A percentile compares a stretch with the other conserved stretches of the same genome.
phyloP scores from a whole-genome alignment of 169 alveolate species.

The Neospora caninum region DNA sequence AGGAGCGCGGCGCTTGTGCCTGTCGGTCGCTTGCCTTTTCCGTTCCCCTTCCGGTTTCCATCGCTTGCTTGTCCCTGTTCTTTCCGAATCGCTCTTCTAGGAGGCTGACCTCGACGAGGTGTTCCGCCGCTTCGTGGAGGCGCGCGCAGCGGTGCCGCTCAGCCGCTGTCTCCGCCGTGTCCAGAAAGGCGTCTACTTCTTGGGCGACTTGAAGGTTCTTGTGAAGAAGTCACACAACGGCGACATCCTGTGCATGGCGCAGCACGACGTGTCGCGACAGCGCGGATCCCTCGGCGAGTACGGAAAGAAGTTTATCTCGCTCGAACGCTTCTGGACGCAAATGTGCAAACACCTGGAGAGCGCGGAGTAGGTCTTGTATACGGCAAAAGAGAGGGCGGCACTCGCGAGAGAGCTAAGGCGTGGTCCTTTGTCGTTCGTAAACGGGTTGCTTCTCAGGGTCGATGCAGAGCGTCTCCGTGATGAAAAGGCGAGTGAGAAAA shows the following conservation, averaged over 20 bases:
- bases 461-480: too few relatives aligned
- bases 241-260: slow-evolving; percentile 9
- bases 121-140: not conserved
- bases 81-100: not conserved
- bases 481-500: too few relatives aligned
- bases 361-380: not conserved
- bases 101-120: slow-evolving; percentile 13
- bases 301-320: not conserved
- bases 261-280: not conserved
- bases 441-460: too few relatives aligned
- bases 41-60: too few relatives aligned
- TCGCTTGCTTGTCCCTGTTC: too few relatives aligned
- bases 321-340: slow-evolving; percentile 33
- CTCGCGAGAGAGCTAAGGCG: too few relatives aligned
- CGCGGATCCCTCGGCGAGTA: not conserved
- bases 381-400: too few relatives aligned
- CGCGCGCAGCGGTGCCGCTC: not conserved
- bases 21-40: too few relatives aligned
- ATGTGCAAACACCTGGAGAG: slow-evolving; percentile 14
- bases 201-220: slow-evolving; percentile 8
- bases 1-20: too few relatives aligned
- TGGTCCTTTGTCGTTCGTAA: too few relatives aligned
- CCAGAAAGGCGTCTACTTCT: not conserved
- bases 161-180: slow-evolving; percentile 7
- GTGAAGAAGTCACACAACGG: not conserved